Base-by-base conservation (phyloP, 2,329 filamentous ascomycete species). In the Aspergillus pseudoviridinutans region DNA sequence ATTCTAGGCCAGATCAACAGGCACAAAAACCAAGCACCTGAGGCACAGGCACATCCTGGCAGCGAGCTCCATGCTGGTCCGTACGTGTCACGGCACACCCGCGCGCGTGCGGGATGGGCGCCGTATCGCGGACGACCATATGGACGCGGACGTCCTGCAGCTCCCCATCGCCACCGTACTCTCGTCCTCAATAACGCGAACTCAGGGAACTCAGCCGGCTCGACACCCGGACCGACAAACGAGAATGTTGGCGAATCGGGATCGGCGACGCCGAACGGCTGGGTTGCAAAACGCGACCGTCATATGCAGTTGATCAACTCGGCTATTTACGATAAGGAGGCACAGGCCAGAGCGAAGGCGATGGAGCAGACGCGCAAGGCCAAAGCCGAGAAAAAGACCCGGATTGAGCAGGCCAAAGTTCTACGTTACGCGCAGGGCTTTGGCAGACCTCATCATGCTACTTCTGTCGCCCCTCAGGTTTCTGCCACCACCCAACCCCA, bases 231-330 rank as follows among this genome's bases (percentile, higher is more conserved):
- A 0, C 58, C 64, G 49, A 54, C 57, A 12, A 69, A 65, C 42
- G 71, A 71, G 24, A 68, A 70, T 51, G 65, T 66, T 20, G 61
- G 62, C 44, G 70, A 75, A 27, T 50, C 55, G 35, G 66, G 68
- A 46, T 62, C 69, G n/a, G 38, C 62, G 24, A 64, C 68, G 41
- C 66, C 68, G 46, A 73, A 72, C 56, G 75, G 84, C 3, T 93
- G 88, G 85, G 83, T 94, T 46, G 84, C 86, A 5, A 89, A 87
- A 70, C 87, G 81, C 51, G 89, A 90, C 71, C 87, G 88, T 51
- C 89, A 92, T 69, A 84, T 90, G 69, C 90, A 95, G 72, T 78
- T 95, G 44, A 94, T 95, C 74, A 95, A 93, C 70, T 84, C 87
- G 22, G 84, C 85, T 17, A 84, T 93, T 1, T 94, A 88, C 71